Conservation (phyloP, 1,284 basidiomycete species). For the Apiotrichum veenhuisii region DNA sequence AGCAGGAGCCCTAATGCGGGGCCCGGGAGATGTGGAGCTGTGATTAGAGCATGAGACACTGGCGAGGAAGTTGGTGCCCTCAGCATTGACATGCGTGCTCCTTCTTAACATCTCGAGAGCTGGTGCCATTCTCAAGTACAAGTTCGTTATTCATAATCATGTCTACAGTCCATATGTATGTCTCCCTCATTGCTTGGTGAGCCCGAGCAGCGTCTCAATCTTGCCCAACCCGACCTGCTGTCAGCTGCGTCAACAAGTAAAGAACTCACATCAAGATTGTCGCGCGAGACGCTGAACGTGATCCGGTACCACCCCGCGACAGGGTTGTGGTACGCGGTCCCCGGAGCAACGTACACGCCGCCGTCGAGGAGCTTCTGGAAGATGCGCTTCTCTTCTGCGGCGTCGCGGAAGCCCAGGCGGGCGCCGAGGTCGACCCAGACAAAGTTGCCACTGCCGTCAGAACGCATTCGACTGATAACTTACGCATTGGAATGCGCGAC, state of each 20-base stretch:
- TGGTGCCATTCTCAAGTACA: too few species aligned
- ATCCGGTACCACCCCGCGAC: constrained; percentile 40
- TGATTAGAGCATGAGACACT: too few species aligned
- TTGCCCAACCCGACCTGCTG: constrained; percentile 28
- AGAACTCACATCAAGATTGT: constrained; percentile 26
- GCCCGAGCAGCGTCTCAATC: constrained; percentile 22
- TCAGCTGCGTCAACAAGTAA: neutral
- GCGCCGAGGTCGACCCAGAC: constrained; percentile 44
- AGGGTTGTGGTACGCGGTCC: constrained; percentile 41
- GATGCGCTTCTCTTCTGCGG: constrained; percentile 39
- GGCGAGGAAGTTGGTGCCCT: too few species aligned
- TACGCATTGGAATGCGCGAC: constrained; percentile 45
- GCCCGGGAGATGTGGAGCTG: too few species aligned
- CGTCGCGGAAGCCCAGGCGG: constrained; percentile 33
- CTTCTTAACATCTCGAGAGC: too few species aligned
- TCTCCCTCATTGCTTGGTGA: neutral
- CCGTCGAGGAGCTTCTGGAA: constrained; percentile 46
- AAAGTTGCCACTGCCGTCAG: constrained; percentile 39
- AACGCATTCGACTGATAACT: constrained; percentile 1
- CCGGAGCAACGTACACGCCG: constrained; percentile 46
- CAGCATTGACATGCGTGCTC: too few species aligned
- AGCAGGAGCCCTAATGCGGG: too few species aligned
- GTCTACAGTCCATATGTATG: too few species aligned
- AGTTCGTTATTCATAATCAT: too few species aligned
- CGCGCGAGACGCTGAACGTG: constrained; percentile 43